Evolutionary conservation across 768 basidiomycete species (phyloP).

Genomic region (Porphyrellus cyaneotinctus): DNA sequence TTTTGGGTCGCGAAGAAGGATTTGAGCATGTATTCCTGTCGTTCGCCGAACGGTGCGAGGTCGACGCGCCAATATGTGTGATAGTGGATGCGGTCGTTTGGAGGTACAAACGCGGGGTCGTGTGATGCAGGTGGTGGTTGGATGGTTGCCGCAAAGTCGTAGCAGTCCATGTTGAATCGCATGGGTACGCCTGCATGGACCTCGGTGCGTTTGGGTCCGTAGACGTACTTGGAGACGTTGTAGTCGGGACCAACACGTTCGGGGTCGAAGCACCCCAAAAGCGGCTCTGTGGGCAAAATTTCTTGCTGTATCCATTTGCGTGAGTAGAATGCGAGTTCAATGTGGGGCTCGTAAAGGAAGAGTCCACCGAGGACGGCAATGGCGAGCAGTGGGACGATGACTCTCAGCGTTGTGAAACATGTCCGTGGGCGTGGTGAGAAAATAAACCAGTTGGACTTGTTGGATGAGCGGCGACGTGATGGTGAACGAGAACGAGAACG

Average conservation of each 20-base stretch:
- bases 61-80: conserved; percentile 96
- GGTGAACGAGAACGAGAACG: conserved; percentile 29
- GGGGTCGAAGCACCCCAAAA: conserved; percentile 73
- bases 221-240: conserved; percentile 60
- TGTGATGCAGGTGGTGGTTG: conserved; percentile 27
- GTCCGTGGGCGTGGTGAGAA: conserved; percentile 35
- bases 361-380: conserved; percentile 45
- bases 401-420: conserved; percentile 40
- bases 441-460: conserved; percentile 24
- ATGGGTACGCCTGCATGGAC: conserved; percentile 80
- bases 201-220: conserved; percentile 61
- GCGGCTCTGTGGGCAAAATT: conserved; percentile 58
- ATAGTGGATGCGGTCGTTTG: conserved; percentile 56
- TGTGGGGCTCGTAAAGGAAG: conserved; percentile 73
- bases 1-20: conserved; percentile 94
- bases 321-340: conserved; percentile 79
- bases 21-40: conserved; percentile 89
- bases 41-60: conserved; percentile 70
- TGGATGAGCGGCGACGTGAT: conserved; percentile 20
- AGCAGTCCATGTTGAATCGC: conserved; percentile 83
- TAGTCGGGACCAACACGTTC: conserved; percentile 58
- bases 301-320: conserved; percentile 72
- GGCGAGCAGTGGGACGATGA: conserved; percentile 35
- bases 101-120: conserved; percentile 10
- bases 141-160: conserved; percentile 86